Conservation (phyloP, 73 alveolate genomes). For the Paraurostyla sp. region DNA sequence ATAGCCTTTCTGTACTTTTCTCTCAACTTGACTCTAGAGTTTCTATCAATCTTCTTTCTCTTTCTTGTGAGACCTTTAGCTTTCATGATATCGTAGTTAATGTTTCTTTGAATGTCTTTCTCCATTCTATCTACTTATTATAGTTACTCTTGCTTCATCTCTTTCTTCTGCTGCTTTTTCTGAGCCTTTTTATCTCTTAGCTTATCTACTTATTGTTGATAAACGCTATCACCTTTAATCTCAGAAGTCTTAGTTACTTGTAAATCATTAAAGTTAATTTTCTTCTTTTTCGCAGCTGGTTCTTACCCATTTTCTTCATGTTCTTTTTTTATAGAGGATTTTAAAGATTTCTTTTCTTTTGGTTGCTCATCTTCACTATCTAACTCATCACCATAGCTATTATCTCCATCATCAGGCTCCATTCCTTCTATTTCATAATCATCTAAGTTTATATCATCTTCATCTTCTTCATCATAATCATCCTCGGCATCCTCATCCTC, state of each 20-base stretch:
- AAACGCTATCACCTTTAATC: slow-evolving; percentile 23
- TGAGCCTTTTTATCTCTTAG: slow-evolving; percentile 12
- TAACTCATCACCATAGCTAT: neutral
- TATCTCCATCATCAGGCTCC: neutral
- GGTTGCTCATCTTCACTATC: neutral
- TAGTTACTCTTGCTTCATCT: neutral
- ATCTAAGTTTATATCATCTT: neutral
- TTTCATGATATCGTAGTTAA: slow-evolving; percentile 65
- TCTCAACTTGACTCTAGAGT: slow-evolving; percentile 76
- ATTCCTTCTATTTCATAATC: neutral
- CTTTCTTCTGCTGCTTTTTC: slow-evolving; percentile 9
- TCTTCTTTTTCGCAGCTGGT: neutral
- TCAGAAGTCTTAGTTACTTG: neutral
- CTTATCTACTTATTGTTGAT: slow-evolving; percentile 26
- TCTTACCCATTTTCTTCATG: neutral
- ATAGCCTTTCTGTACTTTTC: slow-evolving; percentile 65
- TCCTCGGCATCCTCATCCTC: slow-evolving; percentile 30
- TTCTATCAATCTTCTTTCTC: slow-evolving; percentile 72
- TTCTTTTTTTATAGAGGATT: too few relatives aligned
- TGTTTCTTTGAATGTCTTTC: slow-evolving; percentile 57
- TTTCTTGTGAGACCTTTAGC: slow-evolving; percentile 71
- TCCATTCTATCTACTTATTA: slow-evolving; percentile 37
- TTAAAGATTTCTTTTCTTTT: too few relatives aligned
- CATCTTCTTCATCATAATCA: slow-evolving; percentile 22
- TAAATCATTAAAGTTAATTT: slow-evolving; percentile 25